Evolutionary conservation across 176 grass and related monocot genomes (phyloP), one percentile per base, ranked within the genome.

Genomic region (Aegilops sharonensis): DNA sequence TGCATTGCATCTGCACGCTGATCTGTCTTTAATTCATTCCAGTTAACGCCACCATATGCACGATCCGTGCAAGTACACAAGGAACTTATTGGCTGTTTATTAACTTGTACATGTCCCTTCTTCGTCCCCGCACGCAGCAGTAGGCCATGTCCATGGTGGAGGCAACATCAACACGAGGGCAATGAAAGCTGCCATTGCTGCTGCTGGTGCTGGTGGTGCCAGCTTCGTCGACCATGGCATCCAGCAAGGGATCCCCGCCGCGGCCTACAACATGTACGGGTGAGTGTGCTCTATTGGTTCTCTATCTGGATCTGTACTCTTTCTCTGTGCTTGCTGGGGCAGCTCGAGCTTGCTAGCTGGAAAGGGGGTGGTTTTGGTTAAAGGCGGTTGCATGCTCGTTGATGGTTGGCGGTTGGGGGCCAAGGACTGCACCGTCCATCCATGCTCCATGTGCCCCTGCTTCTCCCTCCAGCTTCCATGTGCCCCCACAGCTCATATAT

Each of bases 371-470:
- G 76, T 77, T 75, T 71, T 70, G 37, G 85, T 80, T 91, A 85
- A 91, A 91, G 85, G 20, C 68, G 70, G 17, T 11, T 43, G 78
- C 68, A 32, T 42, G 82, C 77, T 43, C 85, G 89, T 77, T 90
- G 84, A 84, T 88, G 76, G 85, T 43, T 50, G 89, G 85, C 77
- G 27, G 72, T 75, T 75, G 72, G 89, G 89, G 85, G 89, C 85
- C 89, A 70, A 66, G 68, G 18, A 76, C 89, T 91, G 81, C 89
- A 83, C 85, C 89, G 89, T 80, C 89, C 89, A 91, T 88, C 73
- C 81, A 43, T 69, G 68, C 4, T 39, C 31, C 82, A 63, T 79
- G 77, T 35, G 66, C 88, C 61, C 80, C 60, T 85, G 88, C 88
- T 65, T 80, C 87, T 59, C 66, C 8, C 47, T 40, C 71, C 43